These are phyloP conservation scores for Hypsizygus marmoreus DNA, from an alignment of 768 basidiomycete species.

Conservation along the genomic window DNA sequence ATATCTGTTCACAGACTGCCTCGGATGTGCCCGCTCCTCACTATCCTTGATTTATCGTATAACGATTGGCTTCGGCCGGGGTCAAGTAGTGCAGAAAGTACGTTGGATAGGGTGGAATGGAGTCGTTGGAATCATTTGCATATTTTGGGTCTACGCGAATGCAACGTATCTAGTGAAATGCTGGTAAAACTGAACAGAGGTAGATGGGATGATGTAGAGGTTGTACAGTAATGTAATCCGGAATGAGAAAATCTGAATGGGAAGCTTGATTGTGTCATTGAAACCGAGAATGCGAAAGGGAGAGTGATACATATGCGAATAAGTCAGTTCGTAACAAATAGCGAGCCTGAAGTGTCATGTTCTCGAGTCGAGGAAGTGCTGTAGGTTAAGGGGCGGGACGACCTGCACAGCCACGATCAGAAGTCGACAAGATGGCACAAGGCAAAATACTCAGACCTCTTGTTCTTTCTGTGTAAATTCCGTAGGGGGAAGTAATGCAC, in stretches of 20 bases:
- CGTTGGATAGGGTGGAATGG: slow-evolving; percentile 61
- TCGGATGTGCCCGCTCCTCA: slow-evolving; percentile 58
- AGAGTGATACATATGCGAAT: slow-evolving; percentile 2
- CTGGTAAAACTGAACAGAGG: slow-evolving; percentile 53
- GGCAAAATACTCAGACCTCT: slow-evolving; percentile 32
- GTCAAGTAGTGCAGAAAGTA: slow-evolving; percentile 30
- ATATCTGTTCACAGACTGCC: slow-evolving; percentile 61
- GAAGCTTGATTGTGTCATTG: not conserved
- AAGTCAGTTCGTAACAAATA: slow-evolving; percentile 5
- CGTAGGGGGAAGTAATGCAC: slow-evolving; percentile 46
- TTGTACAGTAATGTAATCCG: slow-evolving; percentile 37
- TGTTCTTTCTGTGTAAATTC: slow-evolving; percentile 29
- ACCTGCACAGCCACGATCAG: slow-evolving; percentile 26
- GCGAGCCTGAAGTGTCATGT: slow-evolving; percentile 27
- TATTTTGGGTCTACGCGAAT: slow-evolving; percentile 59
- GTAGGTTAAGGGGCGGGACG: slow-evolving; percentile 57
- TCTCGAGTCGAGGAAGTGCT: slow-evolving; percentile 51
- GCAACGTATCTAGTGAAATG: slow-evolving; percentile 45
- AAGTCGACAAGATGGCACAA: not conserved
- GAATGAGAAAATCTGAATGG: not conserved
- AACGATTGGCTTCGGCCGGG: slow-evolving; percentile 46
- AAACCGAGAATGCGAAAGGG: not conserved
- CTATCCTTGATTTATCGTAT: slow-evolving; percentile 68
- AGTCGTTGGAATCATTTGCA: slow-evolving; percentile 51
- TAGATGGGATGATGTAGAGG: slow-evolving; percentile 64